phyloP scores from a whole-genome alignment of 2,329 filamentous ascomycete genomes.

The Dothistroma septosporum region DNA sequence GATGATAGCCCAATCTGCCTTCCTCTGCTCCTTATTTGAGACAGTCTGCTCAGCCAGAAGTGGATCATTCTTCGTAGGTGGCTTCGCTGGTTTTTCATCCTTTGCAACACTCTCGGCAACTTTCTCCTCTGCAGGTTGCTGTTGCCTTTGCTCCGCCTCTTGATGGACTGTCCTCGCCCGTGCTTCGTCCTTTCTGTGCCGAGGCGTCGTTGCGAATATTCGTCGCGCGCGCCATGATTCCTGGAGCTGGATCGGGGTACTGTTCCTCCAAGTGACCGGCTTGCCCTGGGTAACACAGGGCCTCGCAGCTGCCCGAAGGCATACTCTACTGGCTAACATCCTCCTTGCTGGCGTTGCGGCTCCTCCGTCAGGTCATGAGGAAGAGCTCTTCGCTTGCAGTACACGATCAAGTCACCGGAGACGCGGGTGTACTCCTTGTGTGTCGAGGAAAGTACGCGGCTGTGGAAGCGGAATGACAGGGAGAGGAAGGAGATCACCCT shows the following conservation, averaged over 20 bases:
- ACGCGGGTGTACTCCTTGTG: not conserved
- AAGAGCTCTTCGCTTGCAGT: not conserved
- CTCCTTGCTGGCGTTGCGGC: not conserved
- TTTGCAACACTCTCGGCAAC: conserved; percentile 35
- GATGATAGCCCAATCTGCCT: conserved; percentile 97
- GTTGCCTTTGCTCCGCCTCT: conserved; percentile 23
- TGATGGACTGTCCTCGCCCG: conserved; percentile 25
- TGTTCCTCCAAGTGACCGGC: not conserved
- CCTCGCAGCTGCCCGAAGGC: conserved; percentile 22
- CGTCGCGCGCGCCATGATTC: conserved; percentile 29
- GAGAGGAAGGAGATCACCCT: not conserved
- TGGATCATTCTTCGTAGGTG: conserved; percentile 47
- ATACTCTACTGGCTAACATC: conserved; percentile 30
- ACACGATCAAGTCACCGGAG: not conserved
- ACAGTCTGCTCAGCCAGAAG: conserved; percentile 62
- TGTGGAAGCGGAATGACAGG: not conserved
- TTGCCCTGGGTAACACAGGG: conserved; percentile 13
- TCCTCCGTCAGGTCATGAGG: not conserved
- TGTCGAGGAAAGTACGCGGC: too few species aligned
- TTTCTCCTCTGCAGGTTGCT: conserved; percentile 29
- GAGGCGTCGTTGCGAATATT: conserved; percentile 44
- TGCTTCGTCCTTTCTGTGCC: conserved; percentile 42
- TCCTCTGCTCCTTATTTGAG: conserved; percentile 80
- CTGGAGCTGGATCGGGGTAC: conserved; percentile 15
- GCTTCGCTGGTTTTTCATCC: conserved; percentile 29